These are phyloP conservation scores for Nadsonia fulvescens DNA, from an alignment of 805 yeast genomes.

Conservation along the genomic window DNA sequence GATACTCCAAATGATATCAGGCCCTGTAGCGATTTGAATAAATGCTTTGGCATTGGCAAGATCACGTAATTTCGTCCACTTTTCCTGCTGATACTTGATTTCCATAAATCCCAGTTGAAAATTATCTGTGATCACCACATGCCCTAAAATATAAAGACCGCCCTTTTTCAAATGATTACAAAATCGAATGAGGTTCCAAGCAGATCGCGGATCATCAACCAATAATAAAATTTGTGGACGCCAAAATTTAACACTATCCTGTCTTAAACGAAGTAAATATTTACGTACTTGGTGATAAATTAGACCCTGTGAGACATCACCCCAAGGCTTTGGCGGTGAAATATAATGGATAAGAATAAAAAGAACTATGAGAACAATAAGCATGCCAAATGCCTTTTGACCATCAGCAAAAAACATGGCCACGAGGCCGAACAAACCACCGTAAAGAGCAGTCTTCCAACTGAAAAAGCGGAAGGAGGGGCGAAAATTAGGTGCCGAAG, in stretches of 20 bases:
- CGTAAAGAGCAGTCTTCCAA: constrained; percentile 62
- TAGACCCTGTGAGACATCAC: constrained; percentile 89
- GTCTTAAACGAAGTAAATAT: constrained; percentile 61
- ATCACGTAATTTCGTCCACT: constrained; percentile 77
- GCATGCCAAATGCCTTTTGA: constrained; percentile 60
- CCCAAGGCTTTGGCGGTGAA: constrained; percentile 94
- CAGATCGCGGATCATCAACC: constrained; percentile 80
- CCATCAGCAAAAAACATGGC: constrained; percentile 97
- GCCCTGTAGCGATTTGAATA: constrained; percentile 81
- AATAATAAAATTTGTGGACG: constrained; percentile 82
- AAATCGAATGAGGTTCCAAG: constrained; percentile 82
- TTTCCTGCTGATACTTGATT: constrained; percentile 49
- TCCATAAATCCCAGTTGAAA: constrained; percentile 53
- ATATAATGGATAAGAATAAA: constrained; percentile 71
- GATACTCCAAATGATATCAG: constrained; percentile 85
- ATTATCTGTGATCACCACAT: constrained; percentile 52
- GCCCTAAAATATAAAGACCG: constrained; percentile 82
- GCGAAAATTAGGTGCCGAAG: constrained; percentile 95
- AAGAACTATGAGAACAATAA: constrained; percentile 43
- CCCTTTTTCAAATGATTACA: constrained; percentile 94
- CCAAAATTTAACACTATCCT: constrained; percentile 96
- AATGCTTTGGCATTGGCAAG: constrained; percentile 70
- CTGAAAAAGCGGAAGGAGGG: constrained; percentile 86
- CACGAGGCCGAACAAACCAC: constrained; percentile 45
- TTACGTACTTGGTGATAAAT: constrained; percentile 95